Conservation (phyloP, 129 eudicot genomes). For the Scalesia atractyloides region DNA sequence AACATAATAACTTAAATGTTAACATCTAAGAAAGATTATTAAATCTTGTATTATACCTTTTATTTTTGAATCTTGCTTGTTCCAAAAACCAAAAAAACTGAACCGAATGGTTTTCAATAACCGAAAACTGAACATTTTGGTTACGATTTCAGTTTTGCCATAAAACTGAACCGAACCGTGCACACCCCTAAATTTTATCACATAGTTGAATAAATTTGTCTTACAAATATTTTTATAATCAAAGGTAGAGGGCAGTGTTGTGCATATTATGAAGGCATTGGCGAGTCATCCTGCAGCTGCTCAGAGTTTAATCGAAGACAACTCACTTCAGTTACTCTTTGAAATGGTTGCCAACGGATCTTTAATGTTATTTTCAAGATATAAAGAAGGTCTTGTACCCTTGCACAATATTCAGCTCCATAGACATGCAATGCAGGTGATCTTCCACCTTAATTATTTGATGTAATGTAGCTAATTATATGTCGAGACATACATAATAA, state of each 20-base stretch:
- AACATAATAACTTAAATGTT: no score
- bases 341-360: slow-evolving; percentile 99
- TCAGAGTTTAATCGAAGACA: slow-evolving; percentile 94
- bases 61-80: no score
- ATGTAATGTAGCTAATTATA: not conserved
- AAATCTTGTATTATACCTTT: no score
- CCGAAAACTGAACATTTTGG: no score
- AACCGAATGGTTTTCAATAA: no score
- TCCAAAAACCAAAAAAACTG: no score
- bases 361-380: slow-evolving; percentile 57
- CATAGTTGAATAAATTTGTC: not conserved
- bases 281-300: slow-evolving; percentile 91
- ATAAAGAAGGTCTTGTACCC: slow-evolving; percentile 77
- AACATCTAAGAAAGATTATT: no score
- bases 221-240: not conserved
- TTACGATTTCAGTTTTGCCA: no score
- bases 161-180: no score
- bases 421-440: slow-evolving; percentile 99
- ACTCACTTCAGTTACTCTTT: slow-evolving; percentile 82
- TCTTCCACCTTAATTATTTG: not conserved
- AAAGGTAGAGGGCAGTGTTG: slow-evolving; percentile 95
- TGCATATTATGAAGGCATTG: slow-evolving; percentile 97
- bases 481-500: not conserved
- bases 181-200: not conserved
- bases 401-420: slow-evolving; percentile 95